Evolutionary conservation across 2,329 filamentous ascomycete species (phyloP), one percentile per base, ranked within the genome.

Genomic region (Daldinia sp.): DNA sequence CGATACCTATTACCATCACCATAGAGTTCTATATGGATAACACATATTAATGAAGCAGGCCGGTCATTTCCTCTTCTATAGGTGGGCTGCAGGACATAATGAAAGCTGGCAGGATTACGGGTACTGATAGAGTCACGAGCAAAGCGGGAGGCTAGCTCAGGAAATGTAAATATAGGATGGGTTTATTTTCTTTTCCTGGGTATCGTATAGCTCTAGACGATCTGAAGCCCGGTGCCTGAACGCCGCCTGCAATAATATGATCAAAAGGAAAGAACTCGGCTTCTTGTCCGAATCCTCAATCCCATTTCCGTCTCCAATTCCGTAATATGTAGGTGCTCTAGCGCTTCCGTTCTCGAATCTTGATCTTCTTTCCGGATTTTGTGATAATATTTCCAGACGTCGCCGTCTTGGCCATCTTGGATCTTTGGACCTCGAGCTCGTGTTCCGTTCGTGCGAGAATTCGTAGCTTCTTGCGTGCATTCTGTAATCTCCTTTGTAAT

Each of bases 351-450:
- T 87, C 83, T 70, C 87, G 84, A 62, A 90, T 83, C 82, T 88
- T 89, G 70, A 89, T 85, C 80, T 88, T 90, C 78, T 86, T 86
- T 26, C 89, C 88, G 42, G 82, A 82, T 76, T 88, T 88, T 30
- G 86, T 89, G n/a, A 83, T 75, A 13, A 87, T 87, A 41, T 87
- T 87, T 5, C 86, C 84, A 10, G 68, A 68, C 1, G 88, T 90
- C 7, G 86, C 82, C 71, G 88, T 89, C 82, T 91, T 91, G 39
- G 87, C 87, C 88, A 90, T 90, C 77, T 85, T 87, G 18, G 87
- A 86, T 66, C 85, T 82, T 78, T 90, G 87, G 61, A 88, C 67
- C 68, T 88, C 88, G 28, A 91, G 81, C 72, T 85, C 81, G 42
- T 82, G 79, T 78, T 91, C 89, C 26, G 88, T 86, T 23, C 84